Evolutionary conservation across 1,284 basidiomycete species (phyloP), one percentile per base, ranked within the genome.

Genomic region (Fistulina hepatica): DNA sequence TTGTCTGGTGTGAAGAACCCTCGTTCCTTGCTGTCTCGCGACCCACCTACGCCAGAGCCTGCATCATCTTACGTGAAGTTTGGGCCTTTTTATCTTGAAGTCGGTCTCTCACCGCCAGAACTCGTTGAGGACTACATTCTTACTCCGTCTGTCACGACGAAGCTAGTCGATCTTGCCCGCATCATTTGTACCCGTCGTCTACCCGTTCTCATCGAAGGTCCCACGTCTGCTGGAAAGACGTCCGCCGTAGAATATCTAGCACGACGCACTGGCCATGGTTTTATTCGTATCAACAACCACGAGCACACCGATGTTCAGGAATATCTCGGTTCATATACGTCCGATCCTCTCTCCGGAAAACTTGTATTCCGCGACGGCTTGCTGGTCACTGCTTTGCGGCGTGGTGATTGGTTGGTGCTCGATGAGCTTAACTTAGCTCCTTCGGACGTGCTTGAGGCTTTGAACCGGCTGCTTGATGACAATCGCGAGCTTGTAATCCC

Each of bases 241-340:
- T 94, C 89, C 54, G 88, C 95, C 1, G 81, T 98, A 41, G 93
- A 97, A 61, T 97, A 95, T 58, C 76, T 99, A 16, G 94, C 95
- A 2, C 76, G 76, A 43, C 73, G 86, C 42, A 97, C 94, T 1
- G 94, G 95, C 0, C 95, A 99, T 63, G 76, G 76, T 21, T 98
- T 98, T 56, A 81, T 99, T 20, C 86, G 95, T 24, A 97, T 98
- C 72, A 98, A 99, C 65, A 98, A 99, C 53, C 95, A 99, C 63
- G 95, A 99, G 52, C 95, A 98, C 55, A 99, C 95, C 4, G 95
- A 99, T 57, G 93, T 94, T 35, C 95, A 99, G 54, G 95, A 99
- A 56, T 99, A 99, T 54, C 71, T 98, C 36, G 95, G 95, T 5
- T 93, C 92, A 1, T 99, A 99, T 53, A 79, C 94, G 11, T 93